Conservation (phyloP, 225 moss, liverwort and hornwort species). For the Asterella californica region DNA sequence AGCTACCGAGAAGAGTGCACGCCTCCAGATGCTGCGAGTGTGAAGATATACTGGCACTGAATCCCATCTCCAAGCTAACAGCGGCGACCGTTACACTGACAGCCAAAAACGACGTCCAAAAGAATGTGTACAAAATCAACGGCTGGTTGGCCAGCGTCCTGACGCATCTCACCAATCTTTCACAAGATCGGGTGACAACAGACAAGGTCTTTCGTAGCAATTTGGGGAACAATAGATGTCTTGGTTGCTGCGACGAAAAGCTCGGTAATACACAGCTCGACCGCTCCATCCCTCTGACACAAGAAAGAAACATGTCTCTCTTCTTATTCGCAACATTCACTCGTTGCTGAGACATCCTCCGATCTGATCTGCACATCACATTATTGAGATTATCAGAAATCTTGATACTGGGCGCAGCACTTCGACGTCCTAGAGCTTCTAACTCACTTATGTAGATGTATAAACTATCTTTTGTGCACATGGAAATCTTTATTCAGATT, state of each 20-base stretch:
- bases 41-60: conserved; percentile 58
- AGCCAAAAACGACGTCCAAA: conserved; percentile 60
- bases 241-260: conserved; percentile 11
- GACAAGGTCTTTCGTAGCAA: background rate
- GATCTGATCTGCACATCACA: background rate
- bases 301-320: background rate
- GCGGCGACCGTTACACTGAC: conserved; percentile 52
- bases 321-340: background rate
- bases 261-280: background rate
- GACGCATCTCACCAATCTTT: conserved; percentile 13
- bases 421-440: no score
- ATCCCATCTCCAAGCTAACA: conserved; percentile 60
- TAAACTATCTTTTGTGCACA: no score
- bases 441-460: no score
- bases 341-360: conserved; percentile 19
- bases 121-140: conserved; percentile 48
- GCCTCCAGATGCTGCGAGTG: conserved; percentile 49
- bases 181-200: conserved; percentile 5
- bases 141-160: conserved; percentile 43
- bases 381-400: background rate
- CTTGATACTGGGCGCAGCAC: background rate
- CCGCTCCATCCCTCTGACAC: background rate
- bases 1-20: conserved; percentile 48
- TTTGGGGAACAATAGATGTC: background rate
- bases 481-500: no score